Percentiles rank a stretch among this genome's conserved stretches.
These are phyloP conservation scores for Chalciporus sp. DNA, from an alignment of 1,284 basidiomycete genomes.

Conservation along the genomic window DNA sequence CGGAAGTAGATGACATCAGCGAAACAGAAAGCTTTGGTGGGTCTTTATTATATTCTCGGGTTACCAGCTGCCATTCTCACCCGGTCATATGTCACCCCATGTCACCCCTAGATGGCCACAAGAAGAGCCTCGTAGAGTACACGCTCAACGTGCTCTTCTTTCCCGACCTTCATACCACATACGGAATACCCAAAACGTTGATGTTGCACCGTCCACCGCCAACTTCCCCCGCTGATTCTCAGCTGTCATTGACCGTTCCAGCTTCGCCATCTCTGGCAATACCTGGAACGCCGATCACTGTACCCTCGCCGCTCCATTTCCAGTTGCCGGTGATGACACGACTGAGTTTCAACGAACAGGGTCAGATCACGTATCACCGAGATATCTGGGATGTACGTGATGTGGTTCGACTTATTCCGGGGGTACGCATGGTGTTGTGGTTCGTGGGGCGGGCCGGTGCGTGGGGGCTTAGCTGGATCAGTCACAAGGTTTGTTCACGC, in stretches of 20 bases:
- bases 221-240: constrained; percentile 31
- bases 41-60: constrained; percentile 26
- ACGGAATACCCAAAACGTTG: constrained; percentile 24
- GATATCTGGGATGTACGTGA: constrained; percentile 78
- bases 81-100: constrained; percentile 4
- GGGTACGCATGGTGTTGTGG: constrained; percentile 66
- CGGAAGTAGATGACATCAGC: constrained; percentile 69
- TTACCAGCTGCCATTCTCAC: not conserved
- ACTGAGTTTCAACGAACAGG: constrained; percentile 74
- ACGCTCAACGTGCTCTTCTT: constrained; percentile 59
- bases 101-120: constrained; percentile 60
- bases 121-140: constrained; percentile 71
- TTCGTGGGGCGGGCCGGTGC: constrained; percentile 61
- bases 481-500: constrained; percentile 20
- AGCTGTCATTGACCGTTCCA: constrained; percentile 24
- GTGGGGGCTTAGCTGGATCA: constrained; percentile 49
- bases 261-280: constrained; percentile 49
- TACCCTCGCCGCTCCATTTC: constrained; percentile 72
- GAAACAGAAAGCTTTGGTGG: constrained; percentile 77
- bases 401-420: constrained; percentile 67
- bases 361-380: constrained; percentile 69
- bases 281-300: constrained; percentile 52
- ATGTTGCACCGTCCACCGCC: constrained; percentile 40
- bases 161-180: constrained; percentile 43
- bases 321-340: constrained; percentile 67